A percentile compares a stretch with the other conserved stretches of the same genome.
phyloP scores from a whole-genome alignment of 2,329 filamentous ascomycete species.

The Dissoconium aciculare region DNA sequence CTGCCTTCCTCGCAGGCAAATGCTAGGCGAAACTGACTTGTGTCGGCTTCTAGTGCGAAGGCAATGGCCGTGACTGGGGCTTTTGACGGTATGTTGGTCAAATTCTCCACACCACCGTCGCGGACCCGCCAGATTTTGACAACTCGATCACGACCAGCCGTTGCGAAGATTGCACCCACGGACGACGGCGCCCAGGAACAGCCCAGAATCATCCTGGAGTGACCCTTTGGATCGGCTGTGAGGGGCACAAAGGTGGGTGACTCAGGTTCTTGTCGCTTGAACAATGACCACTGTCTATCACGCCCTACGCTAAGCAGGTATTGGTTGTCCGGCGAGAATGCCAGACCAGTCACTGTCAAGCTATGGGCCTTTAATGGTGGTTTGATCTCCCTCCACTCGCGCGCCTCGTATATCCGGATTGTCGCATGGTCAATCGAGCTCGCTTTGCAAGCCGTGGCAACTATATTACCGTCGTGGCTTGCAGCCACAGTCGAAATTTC shows the following conservation, averaged over 20 bases:
- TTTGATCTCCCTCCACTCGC: slow-evolving; percentile 71
- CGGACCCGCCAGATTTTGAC: slow-evolving; percentile 45
- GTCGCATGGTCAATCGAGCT: slow-evolving; percentile 90
- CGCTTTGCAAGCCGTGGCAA: slow-evolving; percentile 87
- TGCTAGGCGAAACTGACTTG: slow-evolving; percentile 9
- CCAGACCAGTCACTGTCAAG: slow-evolving; percentile 67
- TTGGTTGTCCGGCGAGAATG: slow-evolving; percentile 61
- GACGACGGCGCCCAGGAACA: slow-evolving; percentile 58
- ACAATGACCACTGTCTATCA: slow-evolving; percentile 83
- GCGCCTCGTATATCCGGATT: slow-evolving; percentile 77
- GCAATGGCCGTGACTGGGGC: slow-evolving; percentile 23
- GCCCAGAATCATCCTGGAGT: slow-evolving; percentile 83
- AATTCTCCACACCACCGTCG: slow-evolving; percentile 12
- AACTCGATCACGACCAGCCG: slow-evolving; percentile 76
- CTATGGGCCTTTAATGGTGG: slow-evolving; percentile 74
- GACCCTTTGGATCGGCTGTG: slow-evolving; percentile 64
- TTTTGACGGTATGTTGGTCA: slow-evolving; percentile 14
- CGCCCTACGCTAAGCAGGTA: slow-evolving; percentile 77
- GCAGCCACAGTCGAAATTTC: slow-evolving; percentile 81
- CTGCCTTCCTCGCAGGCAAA: slow-evolving; percentile 20
- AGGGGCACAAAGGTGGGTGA: slow-evolving; percentile 40
- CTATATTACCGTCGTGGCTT: slow-evolving; percentile 55
- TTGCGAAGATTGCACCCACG: slow-evolving; percentile 50
- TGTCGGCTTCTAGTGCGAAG: slow-evolving; percentile 9
- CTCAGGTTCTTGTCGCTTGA: slow-evolving; percentile 37